Conservation (phyloP, 768 basidiomycete species). For the Termitomyces sp. region DNA sequence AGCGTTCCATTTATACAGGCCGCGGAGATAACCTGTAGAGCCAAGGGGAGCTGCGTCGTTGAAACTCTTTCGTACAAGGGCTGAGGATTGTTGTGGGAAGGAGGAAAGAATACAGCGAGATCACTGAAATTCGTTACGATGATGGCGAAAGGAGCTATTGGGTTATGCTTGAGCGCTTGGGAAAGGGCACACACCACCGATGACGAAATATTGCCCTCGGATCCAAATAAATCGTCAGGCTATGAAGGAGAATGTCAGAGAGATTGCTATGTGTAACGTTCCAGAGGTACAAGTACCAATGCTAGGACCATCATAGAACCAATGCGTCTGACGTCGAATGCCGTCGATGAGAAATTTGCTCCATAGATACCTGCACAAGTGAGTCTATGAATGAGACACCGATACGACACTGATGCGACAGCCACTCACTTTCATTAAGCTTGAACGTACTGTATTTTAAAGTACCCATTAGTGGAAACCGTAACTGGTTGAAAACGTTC, state of each 20-base stretch:
- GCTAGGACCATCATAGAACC: neutral
- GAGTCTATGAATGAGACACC: too few relatives aligned
- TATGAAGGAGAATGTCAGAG: neutral
- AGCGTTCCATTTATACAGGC: neutral
- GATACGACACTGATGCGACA: too few relatives aligned
- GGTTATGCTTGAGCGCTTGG: neutral
- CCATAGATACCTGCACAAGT: neutral
- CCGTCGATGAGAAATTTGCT: neutral
- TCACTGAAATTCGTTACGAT: neutral
- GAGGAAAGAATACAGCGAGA: neutral
- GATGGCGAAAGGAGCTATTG: neutral
- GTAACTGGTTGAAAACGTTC: too few relatives aligned
- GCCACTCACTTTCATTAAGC: too few relatives aligned
- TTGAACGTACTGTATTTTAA: neutral
- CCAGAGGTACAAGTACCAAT: too few relatives aligned
- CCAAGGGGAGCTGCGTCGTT: neutral
- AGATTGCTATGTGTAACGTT: too few relatives aligned
- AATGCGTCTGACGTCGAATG: neutral
- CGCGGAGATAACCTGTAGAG: neutral
- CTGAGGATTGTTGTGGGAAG: neutral
- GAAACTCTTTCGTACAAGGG: neutral
- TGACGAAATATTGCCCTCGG: neutral
- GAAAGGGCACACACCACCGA: neutral
- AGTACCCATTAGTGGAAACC: neutral
- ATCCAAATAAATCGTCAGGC: neutral